Evolutionary conservation across 78 protist genomes (phyloP).

Genomic region (Planoprotostelium fungivorum): DNA sequence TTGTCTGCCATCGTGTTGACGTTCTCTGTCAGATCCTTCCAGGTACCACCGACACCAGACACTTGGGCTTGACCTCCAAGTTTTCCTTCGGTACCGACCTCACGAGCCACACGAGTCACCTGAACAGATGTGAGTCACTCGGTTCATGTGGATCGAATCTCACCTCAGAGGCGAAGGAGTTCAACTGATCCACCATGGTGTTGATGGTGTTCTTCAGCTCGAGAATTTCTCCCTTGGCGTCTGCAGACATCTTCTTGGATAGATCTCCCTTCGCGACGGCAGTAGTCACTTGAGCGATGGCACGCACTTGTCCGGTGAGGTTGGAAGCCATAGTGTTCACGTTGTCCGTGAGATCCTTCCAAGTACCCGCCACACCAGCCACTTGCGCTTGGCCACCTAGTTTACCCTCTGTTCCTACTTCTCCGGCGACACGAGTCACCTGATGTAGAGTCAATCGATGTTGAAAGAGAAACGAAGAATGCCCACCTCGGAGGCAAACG

Average conservation of each 20-base stretch:
- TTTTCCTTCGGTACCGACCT: constrained; percentile 61
- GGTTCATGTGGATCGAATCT: background rate
- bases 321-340: constrained; percentile 43
- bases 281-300: constrained; percentile 26
- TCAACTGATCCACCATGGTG: constrained; percentile 55
- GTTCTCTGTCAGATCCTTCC: constrained; percentile 51
- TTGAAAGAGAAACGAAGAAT: too few relatives aligned
- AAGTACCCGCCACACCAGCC: constrained; percentile 23
- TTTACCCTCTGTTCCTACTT: constrained; percentile 53
- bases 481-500: constrained; percentile 30
- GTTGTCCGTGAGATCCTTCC: constrained; percentile 33
- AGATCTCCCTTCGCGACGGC: constrained; percentile 54
- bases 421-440: constrained; percentile 19
- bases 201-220: constrained; percentile 51
- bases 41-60: constrained; percentile 38
- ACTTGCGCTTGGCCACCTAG: constrained; percentile 13
- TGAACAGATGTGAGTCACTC: too few relatives aligned
- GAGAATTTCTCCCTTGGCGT: constrained; percentile 50
- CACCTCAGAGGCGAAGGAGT: constrained; percentile 36
- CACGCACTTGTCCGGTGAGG: constrained; percentile 50
- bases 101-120: constrained; percentile 47
- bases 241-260: constrained; percentile 27
- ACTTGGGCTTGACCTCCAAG: constrained; percentile 56
- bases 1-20: constrained; percentile 60
- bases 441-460: too few relatives aligned